Percentiles rank a stretch among this genome's conserved stretches.
Conservation (phyloP, 2,329 filamentous ascomycete genomes). For the Coniochaeta ligniaria region DNA sequence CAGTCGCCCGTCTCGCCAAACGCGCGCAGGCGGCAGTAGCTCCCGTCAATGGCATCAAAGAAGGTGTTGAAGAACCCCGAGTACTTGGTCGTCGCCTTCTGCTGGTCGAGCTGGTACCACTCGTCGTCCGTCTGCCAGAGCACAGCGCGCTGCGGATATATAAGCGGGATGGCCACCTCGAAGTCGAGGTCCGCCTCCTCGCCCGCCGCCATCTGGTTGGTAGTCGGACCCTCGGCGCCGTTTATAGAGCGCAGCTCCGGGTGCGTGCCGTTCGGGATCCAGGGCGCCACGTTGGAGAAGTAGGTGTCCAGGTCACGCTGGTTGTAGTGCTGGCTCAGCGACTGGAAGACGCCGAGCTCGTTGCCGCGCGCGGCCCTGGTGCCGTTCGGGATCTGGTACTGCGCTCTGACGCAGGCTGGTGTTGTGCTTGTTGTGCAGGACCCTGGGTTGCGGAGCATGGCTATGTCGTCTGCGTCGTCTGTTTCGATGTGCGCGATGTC, state of each 20-base stretch:
- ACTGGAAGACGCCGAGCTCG: slow-evolving; percentile 18
- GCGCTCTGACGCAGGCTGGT: slow-evolving; percentile 6
- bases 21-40: slow-evolving; percentile 40
- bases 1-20: slow-evolving; percentile 39
- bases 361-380: slow-evolving; percentile 7
- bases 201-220: slow-evolving; percentile 14
- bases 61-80: slow-evolving; percentile 25
- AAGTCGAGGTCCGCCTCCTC: slow-evolving; percentile 30
- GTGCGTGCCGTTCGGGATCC: slow-evolving; percentile 20
- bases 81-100: slow-evolving; percentile 5
- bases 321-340: slow-evolving; percentile 24
- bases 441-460: background rate
- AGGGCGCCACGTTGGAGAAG: slow-evolving; percentile 10
- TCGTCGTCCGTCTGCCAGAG: slow-evolving; percentile 35
- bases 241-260: slow-evolving; percentile 23
- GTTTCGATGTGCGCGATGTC: slow-evolving; percentile 1
- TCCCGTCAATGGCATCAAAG: slow-evolving; percentile 40
- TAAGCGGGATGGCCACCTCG: slow-evolving; percentile 24
- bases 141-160: slow-evolving; percentile 29
- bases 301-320: slow-evolving; percentile 24
- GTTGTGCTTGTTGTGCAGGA: slow-evolving; percentile 5
- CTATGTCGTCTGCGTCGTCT: background rate
- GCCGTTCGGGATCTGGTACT: slow-evolving; percentile 11
- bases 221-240: slow-evolving; percentile 15
- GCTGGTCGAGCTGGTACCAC: slow-evolving; percentile 21